phyloP scores from a whole-genome alignment of 306 rosid genomes.

The Rosa persica region DNA sequence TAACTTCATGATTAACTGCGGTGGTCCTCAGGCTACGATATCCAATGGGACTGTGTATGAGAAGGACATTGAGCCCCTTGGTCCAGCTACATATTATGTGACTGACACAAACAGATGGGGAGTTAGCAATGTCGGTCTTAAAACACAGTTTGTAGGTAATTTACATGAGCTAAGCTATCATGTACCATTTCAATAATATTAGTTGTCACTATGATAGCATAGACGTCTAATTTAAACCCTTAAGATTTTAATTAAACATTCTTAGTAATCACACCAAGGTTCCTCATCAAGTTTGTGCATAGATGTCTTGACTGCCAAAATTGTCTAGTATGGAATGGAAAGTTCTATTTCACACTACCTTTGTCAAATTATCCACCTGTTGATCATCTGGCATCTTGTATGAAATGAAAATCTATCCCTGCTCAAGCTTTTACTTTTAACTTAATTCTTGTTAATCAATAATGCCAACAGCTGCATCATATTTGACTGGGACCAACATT shows the following conservation, averaged over 20 bases:
- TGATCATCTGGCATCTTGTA: not conserved
- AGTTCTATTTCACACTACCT: not conserved
- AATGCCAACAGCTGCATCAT: slow-evolving; percentile 10
- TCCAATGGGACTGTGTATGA: slow-evolving; percentile 42
- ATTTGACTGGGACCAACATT: slow-evolving; percentile 32
- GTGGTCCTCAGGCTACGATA: slow-evolving; percentile 46
- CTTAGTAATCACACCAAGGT: not conserved
- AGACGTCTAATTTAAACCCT: not conserved
- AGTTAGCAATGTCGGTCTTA: slow-evolving; percentile 67
- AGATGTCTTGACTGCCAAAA: not conserved
- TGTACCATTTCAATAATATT: not conserved
- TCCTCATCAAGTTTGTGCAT: not conserved
- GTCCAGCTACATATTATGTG: slow-evolving; percentile 70
- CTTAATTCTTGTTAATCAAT: not conserved
- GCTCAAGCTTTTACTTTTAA: not conserved
- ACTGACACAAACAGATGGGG: slow-evolving; percentile 59
- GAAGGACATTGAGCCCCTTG: slow-evolving; percentile 52
- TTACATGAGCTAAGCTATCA: not conserved
- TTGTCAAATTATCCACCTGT: not conserved
- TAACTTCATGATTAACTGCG: slow-evolving; percentile 67
- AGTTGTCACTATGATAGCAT: not conserved
- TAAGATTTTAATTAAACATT: not conserved
- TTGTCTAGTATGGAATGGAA: not conserved
- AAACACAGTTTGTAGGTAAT: slow-evolving; percentile 1
- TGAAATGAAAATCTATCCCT: not conserved